These are phyloP conservation scores for Volvariella volvacea DNA, from an alignment of 1,284 basidiomycete species.

Conservation along the genomic window DNA sequence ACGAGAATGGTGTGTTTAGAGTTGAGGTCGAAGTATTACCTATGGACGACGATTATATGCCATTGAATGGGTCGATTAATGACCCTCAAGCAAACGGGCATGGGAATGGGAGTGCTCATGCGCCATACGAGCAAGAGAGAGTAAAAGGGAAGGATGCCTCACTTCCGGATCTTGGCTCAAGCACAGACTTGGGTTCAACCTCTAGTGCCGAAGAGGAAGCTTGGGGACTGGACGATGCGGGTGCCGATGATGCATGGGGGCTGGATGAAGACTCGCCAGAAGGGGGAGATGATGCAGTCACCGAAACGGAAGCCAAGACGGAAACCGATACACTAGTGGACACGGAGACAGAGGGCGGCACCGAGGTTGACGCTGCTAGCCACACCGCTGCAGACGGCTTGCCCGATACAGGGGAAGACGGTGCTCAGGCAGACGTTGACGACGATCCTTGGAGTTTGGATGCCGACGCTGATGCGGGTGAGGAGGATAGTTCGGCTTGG, in stretches of 20 bases:
- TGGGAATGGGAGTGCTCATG: not conserved
- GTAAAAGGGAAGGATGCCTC: too few species aligned
- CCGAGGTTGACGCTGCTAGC: too few species aligned
- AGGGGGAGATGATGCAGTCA: not conserved
- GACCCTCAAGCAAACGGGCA: constrained; percentile 21
- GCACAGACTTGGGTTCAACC: not conserved
- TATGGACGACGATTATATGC: constrained; percentile 9
- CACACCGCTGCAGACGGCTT: too few species aligned
- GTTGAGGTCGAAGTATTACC: constrained; percentile 29
- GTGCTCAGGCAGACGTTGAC: constrained; percentile 8
- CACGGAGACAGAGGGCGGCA: not conserved
- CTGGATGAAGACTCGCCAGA: constrained; percentile 6
- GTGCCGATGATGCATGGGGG: constrained; percentile 13
- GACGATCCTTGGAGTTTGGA: constrained; percentile 14
- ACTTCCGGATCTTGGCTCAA: too few species aligned
- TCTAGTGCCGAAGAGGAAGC: constrained; percentile 13
- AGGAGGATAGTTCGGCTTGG: constrained; percentile 28
- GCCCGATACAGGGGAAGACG: too few species aligned
- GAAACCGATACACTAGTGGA: constrained; percentile 5
- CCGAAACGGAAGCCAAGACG: constrained; percentile 1
- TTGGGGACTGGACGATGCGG: constrained; percentile 22
- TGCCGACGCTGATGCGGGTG: constrained; percentile 20
- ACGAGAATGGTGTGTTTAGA: constrained; percentile 28
- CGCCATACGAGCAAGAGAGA: too few species aligned
- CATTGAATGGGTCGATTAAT: constrained; percentile 6